Percentiles rank a stretch among this genome's conserved stretches.
Evolutionary conservation across 768 basidiomycete species (phyloP).

Genomic region (Agaricus sinodeliciosus): DNA sequence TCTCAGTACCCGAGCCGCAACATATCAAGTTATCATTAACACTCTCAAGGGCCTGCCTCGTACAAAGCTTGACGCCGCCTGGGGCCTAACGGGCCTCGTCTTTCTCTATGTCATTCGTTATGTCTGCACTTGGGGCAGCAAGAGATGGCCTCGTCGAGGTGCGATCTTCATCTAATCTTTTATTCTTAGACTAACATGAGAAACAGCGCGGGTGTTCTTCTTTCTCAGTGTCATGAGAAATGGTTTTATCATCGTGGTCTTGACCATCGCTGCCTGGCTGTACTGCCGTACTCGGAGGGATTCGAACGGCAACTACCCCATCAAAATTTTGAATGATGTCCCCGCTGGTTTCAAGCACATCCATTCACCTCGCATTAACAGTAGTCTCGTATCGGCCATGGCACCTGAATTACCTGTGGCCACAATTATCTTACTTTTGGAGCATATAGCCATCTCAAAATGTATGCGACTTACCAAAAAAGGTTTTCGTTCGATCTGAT

Average conservation of each 20-base stretch:
- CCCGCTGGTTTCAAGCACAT: conserved; percentile 77
- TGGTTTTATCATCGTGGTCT: conserved; percentile 81
- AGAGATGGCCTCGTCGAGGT: conserved; percentile 60
- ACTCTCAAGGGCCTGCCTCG: conserved; percentile 76
- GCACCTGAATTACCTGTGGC: conserved; percentile 74
- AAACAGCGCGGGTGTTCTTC: conserved; percentile 62
- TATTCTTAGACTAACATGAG: neutral
- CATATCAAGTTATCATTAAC: conserved; percentile 88
- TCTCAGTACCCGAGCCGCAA: conserved; percentile 72
- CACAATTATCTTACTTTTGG: conserved; percentile 84
- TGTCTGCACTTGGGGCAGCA: conserved; percentile 40
- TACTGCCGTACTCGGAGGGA: conserved; percentile 61
- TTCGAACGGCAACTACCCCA: conserved; percentile 64
- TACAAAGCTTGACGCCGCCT: conserved; percentile 79
- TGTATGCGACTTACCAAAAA: conserved; percentile 40
- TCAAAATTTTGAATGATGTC: conserved; percentile 77
- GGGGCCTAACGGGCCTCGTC: conserved; percentile 73
- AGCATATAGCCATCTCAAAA: conserved; percentile 97
- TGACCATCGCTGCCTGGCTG: conserved; percentile 85
- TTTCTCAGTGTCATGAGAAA: conserved; percentile 74
- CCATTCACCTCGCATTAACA: conserved; percentile 32
- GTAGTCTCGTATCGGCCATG: conserved; percentile 55
- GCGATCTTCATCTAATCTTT: conserved; percentile 13
- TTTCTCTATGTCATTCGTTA: conserved; percentile 65
- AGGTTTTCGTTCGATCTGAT: neutral